Percentiles rank a stretch among this genome's conserved stretches.
Evolutionary conservation across 768 basidiomycete species (phyloP).

Genomic region (Pluteus cervinus): DNA sequence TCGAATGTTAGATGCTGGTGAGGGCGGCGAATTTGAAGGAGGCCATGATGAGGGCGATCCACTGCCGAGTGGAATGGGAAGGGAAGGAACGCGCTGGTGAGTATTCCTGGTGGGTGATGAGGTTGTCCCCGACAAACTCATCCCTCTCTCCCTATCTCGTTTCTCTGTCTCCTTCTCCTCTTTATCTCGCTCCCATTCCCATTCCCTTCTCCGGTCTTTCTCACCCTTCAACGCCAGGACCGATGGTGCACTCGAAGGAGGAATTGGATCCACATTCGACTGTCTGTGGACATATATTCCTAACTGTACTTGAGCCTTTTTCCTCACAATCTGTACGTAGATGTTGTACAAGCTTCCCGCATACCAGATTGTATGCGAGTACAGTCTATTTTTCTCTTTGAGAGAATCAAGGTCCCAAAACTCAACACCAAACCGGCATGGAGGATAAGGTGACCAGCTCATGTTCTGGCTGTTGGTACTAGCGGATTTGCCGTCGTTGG

Average conservation of each 20-base stretch:
- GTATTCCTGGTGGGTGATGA: too few species aligned
- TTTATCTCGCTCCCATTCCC: slow-evolving; percentile 6
- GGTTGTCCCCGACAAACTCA: too few species aligned
- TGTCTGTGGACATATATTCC: slow-evolving; percentile 90
- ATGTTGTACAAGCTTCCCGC: slow-evolving; percentile 86
- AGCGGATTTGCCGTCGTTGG: too few species aligned
- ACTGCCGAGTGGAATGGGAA: too few species aligned
- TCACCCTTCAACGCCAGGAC: slow-evolving; percentile 9
- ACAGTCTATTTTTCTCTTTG: slow-evolving; percentile 77
- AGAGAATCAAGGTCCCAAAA: slow-evolving; percentile 83
- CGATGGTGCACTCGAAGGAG: slow-evolving; percentile 57
- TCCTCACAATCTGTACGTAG: slow-evolving; percentile 83
- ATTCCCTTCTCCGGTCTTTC: slow-evolving; percentile 5
- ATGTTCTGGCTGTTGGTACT: slow-evolving; percentile 38
- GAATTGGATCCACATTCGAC: slow-evolving; percentile 72
- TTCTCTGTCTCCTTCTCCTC: too few species aligned
- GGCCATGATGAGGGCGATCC: too few species aligned
- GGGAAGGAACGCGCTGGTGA: slow-evolving; percentile 25
- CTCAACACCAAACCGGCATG: slow-evolving; percentile 82
- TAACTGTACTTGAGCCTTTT: slow-evolving; percentile 69
- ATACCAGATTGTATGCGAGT: slow-evolving; percentile 86
- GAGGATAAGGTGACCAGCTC: slow-evolving; percentile 67
- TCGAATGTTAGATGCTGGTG: too few species aligned
- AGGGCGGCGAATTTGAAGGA: too few species aligned
- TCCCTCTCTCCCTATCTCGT: too few species aligned